Evolutionary conservation across 768 basidiomycete genomes (phyloP).

Genomic region (Pulveroboletus sp.): DNA sequence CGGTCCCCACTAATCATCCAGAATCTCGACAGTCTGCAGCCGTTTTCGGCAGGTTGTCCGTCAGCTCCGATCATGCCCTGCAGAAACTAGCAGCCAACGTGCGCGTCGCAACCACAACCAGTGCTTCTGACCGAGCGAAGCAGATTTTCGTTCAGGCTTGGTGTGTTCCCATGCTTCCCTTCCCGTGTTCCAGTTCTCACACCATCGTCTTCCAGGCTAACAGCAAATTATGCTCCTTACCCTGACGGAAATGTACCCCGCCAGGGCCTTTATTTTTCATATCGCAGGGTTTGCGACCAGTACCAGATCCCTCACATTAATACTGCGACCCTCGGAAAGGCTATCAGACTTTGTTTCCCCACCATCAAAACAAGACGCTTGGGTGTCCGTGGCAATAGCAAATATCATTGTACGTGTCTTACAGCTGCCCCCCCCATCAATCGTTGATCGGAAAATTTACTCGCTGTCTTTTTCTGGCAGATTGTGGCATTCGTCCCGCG

Average conservation of each 20-base stretch:
- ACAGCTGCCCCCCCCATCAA: conserved; percentile 27
- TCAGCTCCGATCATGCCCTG: conserved; percentile 71
- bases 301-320: conserved; percentile 94
- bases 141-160: conserved; percentile 93
- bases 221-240: conserved; percentile 85
- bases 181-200: conserved; percentile 17
- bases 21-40: conserved; percentile 60
- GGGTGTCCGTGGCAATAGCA: conserved; percentile 91
- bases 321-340: conserved; percentile 92
- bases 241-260: conserved; percentile 91
- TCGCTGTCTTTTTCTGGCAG: conserved; percentile 38
- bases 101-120: conserved; percentile 83
- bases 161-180: conserved; percentile 42
- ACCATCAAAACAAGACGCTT: conserved; percentile 92
- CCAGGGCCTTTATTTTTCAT: conserved; percentile 92
- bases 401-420: conserved; percentile 80
- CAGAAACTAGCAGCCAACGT: conserved; percentile 87
- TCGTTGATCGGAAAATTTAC: conserved; percentile 28
- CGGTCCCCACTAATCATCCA: conserved; percentile 37
- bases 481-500: conserved; percentile 91
- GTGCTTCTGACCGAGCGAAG: conserved; percentile 85
- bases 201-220: conserved; percentile 54
- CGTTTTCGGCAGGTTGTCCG: conserved; percentile 71
- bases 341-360: conserved; percentile 88
- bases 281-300: conserved; percentile 85